Conservation (phyloP, 2,329 filamentous ascomycete species). For the Trichophyton mentagrophytes region DNA sequence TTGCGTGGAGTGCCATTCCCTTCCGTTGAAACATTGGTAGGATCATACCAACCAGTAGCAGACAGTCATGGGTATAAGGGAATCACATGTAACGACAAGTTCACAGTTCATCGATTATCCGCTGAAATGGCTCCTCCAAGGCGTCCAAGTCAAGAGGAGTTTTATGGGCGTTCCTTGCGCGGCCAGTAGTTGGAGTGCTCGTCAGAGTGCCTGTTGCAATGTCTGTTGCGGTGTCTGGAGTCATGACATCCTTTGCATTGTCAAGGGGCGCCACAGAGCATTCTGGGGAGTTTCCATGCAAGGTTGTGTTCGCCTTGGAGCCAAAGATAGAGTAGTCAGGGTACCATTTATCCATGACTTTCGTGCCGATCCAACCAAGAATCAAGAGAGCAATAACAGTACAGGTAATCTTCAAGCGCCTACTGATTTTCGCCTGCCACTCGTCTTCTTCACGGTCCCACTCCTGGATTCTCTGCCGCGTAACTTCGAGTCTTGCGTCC, state of each 20-base stretch:
- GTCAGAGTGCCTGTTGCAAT: background rate
- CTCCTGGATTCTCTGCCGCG: constrained; percentile 23
- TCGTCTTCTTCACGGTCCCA: constrained; percentile 34
- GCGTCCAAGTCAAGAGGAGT: background rate
- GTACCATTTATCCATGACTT: background rate
- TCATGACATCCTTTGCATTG: background rate
- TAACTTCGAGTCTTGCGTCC: constrained; percentile 16
- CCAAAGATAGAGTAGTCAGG: background rate
- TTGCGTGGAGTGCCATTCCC: background rate
- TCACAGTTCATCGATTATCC: constrained; percentile 10
- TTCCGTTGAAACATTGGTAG: no score
- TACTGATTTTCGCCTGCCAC: constrained; percentile 28
- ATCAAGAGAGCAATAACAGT: constrained; percentile 17
- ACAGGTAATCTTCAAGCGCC: constrained; percentile 26
- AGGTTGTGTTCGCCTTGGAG: background rate
- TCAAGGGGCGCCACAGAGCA: background rate
- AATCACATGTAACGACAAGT: background rate
- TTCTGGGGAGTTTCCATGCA: background rate
- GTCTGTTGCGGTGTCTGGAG: background rate
- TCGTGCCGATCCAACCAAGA: background rate
- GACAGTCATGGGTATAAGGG: background rate
- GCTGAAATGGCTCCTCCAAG: constrained; percentile 6
- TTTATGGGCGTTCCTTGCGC: background rate
- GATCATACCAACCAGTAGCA: no score
- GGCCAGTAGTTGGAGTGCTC: background rate